Evolutionary conservation across 2,329 filamentous ascomycete species (phyloP), one percentile per base, ranked within the genome.

Genomic region (Aspergillus novoparasiticus): DNA sequence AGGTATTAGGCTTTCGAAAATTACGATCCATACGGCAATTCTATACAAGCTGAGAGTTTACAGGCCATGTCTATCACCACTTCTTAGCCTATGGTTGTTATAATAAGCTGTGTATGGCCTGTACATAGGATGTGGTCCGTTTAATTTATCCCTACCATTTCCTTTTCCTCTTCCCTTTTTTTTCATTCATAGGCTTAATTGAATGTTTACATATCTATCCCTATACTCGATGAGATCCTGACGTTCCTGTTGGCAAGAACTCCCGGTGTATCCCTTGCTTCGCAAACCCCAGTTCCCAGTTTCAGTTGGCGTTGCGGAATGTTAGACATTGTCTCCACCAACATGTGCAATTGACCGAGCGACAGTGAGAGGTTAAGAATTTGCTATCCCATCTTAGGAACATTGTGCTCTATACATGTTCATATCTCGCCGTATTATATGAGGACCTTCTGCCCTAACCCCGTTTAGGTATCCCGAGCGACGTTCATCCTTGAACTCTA

Each of bases 131-230:
- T 26, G 2, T 4, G n/a, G 39, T 41, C 39, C 39, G 2, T n/a
- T n/a, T 9, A 9, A 1, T 16, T 8, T 8, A 48, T 16, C 6
- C 12, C 5, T 8, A 26, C 9, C 12, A 11, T 4, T 23, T 14
- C 21, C 21, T 23, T 16, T 48, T 28, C 14, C 2, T 16, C 45
- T 48, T 48, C 1, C 11, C 19, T 8, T 26, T 3, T 3, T 28
- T 14, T 28, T 28, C 11, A 23, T 16, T 48, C 11, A 46, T 46
- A 46, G 5, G 14, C 11, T 12, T 6, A 1, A 10, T n/a, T 41
- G 16, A n/a, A n/a, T n/a, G 0, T 39, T 14, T 14, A 9, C 8
- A n/a, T n/a, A 1, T 10, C 6, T 14, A n/a, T 41, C 0, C 6
- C 39, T 41, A 41, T 41, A n/a, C 3, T 19, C 19, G 2, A 8